Conservation (phyloP, 805 yeast genomes). For the Nakazawaea anatomiae region DNA sequence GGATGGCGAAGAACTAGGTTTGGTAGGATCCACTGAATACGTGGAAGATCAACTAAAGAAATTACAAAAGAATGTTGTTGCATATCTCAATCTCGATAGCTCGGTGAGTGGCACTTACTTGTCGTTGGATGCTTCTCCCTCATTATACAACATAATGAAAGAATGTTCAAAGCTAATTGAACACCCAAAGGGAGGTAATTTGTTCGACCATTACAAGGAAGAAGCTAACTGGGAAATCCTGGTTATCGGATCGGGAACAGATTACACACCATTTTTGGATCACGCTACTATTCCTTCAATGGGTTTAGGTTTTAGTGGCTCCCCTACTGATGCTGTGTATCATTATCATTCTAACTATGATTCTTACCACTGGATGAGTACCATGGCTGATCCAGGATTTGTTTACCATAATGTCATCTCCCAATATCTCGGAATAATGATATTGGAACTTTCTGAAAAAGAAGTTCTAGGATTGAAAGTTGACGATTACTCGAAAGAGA, state of each 20-base stretch:
- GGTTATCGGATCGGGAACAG: constrained; percentile 66
- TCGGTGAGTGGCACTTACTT: constrained; percentile 57
- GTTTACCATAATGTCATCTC: constrained; percentile 50
- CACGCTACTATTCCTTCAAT: constrained; percentile 55
- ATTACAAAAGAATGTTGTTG: constrained; percentile 48
- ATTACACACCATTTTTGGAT: constrained; percentile 55
- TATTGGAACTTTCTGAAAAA: constrained; percentile 42
- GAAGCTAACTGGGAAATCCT: constrained; percentile 28
- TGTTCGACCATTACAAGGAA: constrained; percentile 31
- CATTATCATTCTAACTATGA: constrained; percentile 77
- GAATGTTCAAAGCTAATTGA: constrained; percentile 36
- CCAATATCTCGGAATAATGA: constrained; percentile 46
- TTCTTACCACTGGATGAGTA: constrained; percentile 65
- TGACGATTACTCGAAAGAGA: constrained; percentile 31
- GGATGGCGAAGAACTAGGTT: constrained; percentile 77
- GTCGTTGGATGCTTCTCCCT: constrained; percentile 52
- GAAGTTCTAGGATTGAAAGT: constrained; percentile 39
- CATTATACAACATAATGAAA: constrained; percentile 41
- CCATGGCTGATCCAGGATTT: constrained; percentile 58
- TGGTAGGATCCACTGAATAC: constrained; percentile 73
- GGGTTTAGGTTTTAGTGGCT: constrained; percentile 48
- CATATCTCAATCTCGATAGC: constrained; percentile 66
- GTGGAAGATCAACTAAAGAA: constrained; percentile 52
- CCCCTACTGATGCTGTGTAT: constrained; percentile 50
- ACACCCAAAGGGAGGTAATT: constrained; percentile 34